Evolutionary conservation across 768 basidiomycete genomes (phyloP).

Genomic region (Paxillus involutus): DNA sequence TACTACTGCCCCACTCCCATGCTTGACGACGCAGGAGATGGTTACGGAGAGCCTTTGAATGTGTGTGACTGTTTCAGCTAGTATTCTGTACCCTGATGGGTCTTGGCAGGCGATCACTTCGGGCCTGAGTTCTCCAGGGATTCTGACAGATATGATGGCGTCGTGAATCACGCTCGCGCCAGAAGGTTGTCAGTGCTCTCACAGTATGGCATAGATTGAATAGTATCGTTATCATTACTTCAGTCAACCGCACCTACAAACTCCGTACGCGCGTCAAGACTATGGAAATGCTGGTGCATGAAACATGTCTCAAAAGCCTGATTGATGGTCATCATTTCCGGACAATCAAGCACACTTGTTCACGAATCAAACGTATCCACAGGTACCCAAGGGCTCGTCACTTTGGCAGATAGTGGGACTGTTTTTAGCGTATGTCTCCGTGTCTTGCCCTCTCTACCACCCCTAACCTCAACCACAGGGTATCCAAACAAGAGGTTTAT

Average conservation of each 20-base stretch:
- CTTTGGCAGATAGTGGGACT: constrained; percentile 48
- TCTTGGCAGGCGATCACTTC: constrained; percentile 58
- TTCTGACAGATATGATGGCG: constrained; percentile 53
- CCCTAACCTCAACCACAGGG: constrained; percentile 25
- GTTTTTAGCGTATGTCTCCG: constrained; percentile 54
- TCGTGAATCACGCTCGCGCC: constrained; percentile 58
- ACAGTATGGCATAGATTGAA: background rate
- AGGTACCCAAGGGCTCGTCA: constrained; percentile 46
- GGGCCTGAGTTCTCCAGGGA: constrained; percentile 53
- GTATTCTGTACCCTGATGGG: background rate
- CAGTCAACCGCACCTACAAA: constrained; percentile 43
- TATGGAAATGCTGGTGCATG: constrained; percentile 34
- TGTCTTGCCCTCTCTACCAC: background rate
- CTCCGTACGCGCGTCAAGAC: constrained; percentile 47
- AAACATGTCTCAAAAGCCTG: constrained; percentile 47
- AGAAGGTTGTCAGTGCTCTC: constrained; percentile 55
- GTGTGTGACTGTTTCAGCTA: constrained; percentile 19
- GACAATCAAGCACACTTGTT: background rate
- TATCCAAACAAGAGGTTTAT: constrained; percentile 46
- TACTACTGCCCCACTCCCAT: constrained; percentile 44
- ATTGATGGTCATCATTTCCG: constrained; percentile 51
- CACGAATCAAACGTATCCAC: background rate
- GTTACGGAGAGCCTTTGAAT: constrained; percentile 46
- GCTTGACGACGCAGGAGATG: constrained; percentile 38
- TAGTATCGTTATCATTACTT: background rate